Evolutionary conservation across 805 yeast genomes (phyloP), one percentile per base, ranked within the genome.

Genomic region (Nakazawaea ishiwadae): DNA sequence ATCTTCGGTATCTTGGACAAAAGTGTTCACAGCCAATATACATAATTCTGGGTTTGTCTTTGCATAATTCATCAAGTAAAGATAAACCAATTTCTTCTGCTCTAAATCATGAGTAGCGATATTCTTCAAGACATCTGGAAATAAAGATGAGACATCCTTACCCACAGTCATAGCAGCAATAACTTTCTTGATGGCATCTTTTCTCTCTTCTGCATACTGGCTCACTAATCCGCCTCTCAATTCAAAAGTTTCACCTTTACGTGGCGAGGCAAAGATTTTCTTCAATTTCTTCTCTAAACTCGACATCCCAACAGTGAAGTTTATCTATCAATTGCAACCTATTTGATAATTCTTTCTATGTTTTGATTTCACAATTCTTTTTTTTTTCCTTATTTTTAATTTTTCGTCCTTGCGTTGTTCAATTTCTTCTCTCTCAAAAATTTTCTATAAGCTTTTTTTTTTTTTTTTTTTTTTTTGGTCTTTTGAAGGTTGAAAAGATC

Each of bases 131-230:
- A 93, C 95, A 61, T 93, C 98, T 2, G 99, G 99, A 53, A 93
- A 93, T 42, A 93, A 69, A 2, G 95, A 79, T 15, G 96, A 85
- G 18, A 93, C 98, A 60, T 93, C 99, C 58, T 93, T 93, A 9
- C 98, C 98, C 23, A 89, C 77, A 0, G 99, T 93, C 99, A 93
- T 93, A 45, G 96, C 98, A 44, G 93, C 95, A 56, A 93, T 93
- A 16, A 95, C 96, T 45, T 96, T 76, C 64, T 91, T 96, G 51
- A 93, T 93, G 14, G 99, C 95, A 60, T 93, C 99, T 59, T 93
- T 93, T 45, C 96, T 75, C 56, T 95, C 98, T 50, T 78, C 82
- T 19, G 96, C 95, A 63, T 87, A 93, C 64, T 88, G 97, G 7
- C 96, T 88, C 4, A 90, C 97, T 40, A 93, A 72, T 1, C 97